Base-by-base conservation (phyloP, 2,329 filamentous ascomycete species). In the Nemania diffusa region DNA sequence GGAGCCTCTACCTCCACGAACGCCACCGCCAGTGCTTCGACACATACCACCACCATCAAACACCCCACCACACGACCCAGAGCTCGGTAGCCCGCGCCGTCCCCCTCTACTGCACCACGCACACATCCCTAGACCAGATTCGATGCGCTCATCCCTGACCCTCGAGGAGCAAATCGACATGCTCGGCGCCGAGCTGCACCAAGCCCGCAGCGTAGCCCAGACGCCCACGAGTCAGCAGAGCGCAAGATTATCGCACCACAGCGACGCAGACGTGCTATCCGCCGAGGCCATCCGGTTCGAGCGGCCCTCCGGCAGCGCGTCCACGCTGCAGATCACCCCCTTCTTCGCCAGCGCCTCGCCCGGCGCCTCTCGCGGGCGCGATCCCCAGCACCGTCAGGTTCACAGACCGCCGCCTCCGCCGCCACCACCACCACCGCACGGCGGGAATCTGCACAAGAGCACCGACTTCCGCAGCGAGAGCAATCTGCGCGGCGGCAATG, bases 201-300 rank as follows among this genome's bases (percentile, higher is more conserved):
- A 64, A 5, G 32, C 34, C 1, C 67, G 67, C 15, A 71, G 69
- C 46, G 64, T 61, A 42, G 58, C 69, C 1, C 61, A 67, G 11
- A 71, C 69, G 3, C 69, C 69, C 1, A 20, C n/a, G n/a, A 56
- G 11, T 71, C 69, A 7, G 52, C 57, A 5, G 64, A n/a, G n/a
- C n/a, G n/a, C n/a, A n/a, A n/a, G n/a, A n/a, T n/a, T 70, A 2
- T 73, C 71, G 1, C 77, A 82, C 29, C 79, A 81, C 56, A 84
- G 73, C 60, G 74, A 78, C 24, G 71, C 67, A 3, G 73, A 74
- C 5, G 69, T 77, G 9, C 52, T 72, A 11, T 74, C 81, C 22
- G 85, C 85, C 3, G 80, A 86, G 73, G 82, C 80, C n/a, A 78
- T 87, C 57, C 72, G 68, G 56, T 69, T 78, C 34, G 76, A 78